Evolutionary conservation across 1,284 basidiomycete species (phyloP).

Genomic region (Boletus smithii): DNA sequence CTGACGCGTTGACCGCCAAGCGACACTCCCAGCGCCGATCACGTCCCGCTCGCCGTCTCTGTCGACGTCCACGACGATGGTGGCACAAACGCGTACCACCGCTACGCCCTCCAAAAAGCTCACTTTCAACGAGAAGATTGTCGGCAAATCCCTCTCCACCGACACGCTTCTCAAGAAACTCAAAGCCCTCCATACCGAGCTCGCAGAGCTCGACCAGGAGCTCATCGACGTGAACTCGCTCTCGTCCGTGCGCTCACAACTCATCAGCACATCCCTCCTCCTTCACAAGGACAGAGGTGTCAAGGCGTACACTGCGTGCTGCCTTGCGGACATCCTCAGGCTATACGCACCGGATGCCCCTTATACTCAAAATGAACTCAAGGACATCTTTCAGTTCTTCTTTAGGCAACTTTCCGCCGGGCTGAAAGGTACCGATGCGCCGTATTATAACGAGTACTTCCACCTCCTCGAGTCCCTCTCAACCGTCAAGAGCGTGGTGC

Average conservation of each 20-base stretch:
- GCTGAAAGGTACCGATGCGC: slow-evolving; percentile 66
- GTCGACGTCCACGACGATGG: slow-evolving; percentile 59
- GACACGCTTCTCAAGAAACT: slow-evolving; percentile 83
- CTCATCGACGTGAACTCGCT: slow-evolving; percentile 74
- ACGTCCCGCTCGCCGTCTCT: not conserved
- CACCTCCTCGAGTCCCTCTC: slow-evolving; percentile 90
- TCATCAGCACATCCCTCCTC: slow-evolving; percentile 77
- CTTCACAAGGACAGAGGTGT: slow-evolving; percentile 94
- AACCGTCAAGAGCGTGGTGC: slow-evolving; percentile 90
- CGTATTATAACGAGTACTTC: slow-evolving; percentile 89
- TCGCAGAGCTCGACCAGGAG: slow-evolving; percentile 88
- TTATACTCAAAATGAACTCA: slow-evolving; percentile 82
- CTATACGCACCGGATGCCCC: slow-evolving; percentile 97
- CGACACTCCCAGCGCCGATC: too few relatives aligned
- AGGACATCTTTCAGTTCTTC: slow-evolving; percentile 96
- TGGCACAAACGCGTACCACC: slow-evolving; percentile 65
- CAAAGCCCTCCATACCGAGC: slow-evolving; percentile 76
- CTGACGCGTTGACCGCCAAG: slow-evolving; percentile 3
- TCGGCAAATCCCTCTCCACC: slow-evolving; percentile 65
- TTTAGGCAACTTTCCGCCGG: slow-evolving; percentile 77
- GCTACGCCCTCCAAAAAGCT: slow-evolving; percentile 57
- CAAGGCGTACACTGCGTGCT: slow-evolving; percentile 91
- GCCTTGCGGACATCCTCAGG: slow-evolving; percentile 89
- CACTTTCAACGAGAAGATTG: slow-evolving; percentile 74
- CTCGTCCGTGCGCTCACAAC: slow-evolving; percentile 67